These are phyloP conservation scores for Harringtonia lauricola DNA, from an alignment of 2,329 filamentous ascomycete genomes.

Conservation along the genomic window DNA sequence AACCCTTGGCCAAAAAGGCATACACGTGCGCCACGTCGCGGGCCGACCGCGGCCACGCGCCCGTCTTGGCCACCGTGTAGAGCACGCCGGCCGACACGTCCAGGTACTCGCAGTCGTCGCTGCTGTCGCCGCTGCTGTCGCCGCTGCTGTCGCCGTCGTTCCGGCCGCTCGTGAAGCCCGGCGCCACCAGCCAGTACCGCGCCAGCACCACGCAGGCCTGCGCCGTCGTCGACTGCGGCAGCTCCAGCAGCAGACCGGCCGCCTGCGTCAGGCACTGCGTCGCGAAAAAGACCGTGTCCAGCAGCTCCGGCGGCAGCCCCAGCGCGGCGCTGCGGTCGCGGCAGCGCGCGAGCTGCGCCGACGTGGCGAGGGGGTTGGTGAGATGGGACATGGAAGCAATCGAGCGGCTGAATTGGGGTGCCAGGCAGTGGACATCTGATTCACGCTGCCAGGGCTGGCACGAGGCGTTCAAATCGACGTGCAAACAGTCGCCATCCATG, in stretches of 20 bases:
- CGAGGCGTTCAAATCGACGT: too few relatives aligned
- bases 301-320: slow-evolving; percentile 54
- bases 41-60: slow-evolving; percentile 62
- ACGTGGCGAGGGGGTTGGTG: slow-evolving; percentile 60
- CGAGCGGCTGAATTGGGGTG: background rate
- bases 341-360: slow-evolving; percentile 54
- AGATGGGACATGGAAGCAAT: slow-evolving; percentile 42
- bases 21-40: slow-evolving; percentile 80
- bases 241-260: slow-evolving; percentile 67
- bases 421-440: background rate
- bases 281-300: slow-evolving; percentile 60
- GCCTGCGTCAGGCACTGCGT: slow-evolving; percentile 66
- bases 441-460: background rate
- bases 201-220: slow-evolving; percentile 75
- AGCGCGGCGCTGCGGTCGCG: slow-evolving; percentile 41
- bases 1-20: slow-evolving; percentile 50
- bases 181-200: slow-evolving; percentile 63
- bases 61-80: slow-evolving; percentile 75
- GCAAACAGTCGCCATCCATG: too few relatives aligned
- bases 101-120: slow-evolving; percentile 2
- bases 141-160: background rate
- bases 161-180: slow-evolving; percentile 9
- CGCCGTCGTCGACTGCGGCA: slow-evolving; percentile 78
- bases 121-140: background rate
- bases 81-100: slow-evolving; percentile 69